A percentile compares a stretch with the other conserved stretches of the same genome.
Evolutionary conservation across 2,329 filamentous ascomycete species (phyloP).

Genomic region (Diaporthe sp.): DNA sequence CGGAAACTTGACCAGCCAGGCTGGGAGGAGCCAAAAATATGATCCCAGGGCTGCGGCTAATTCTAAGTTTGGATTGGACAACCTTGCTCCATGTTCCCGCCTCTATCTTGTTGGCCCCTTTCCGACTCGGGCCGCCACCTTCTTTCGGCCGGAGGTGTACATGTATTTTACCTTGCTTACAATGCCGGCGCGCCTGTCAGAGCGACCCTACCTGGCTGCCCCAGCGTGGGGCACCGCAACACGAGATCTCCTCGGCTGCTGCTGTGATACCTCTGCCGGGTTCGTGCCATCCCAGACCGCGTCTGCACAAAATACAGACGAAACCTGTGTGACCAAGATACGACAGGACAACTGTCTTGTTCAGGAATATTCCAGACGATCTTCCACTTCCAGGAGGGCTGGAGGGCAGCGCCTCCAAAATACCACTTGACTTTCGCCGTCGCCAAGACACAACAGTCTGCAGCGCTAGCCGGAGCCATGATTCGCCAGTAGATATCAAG

Average conservation of each 20-base stretch:
- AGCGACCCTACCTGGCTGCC: background rate
- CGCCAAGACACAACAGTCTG: conserved; percentile 25
- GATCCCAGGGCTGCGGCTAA: conserved; percentile 29
- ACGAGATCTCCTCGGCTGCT: conserved; percentile 25
- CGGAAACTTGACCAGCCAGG: background rate
- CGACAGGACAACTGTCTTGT: conserved; percentile 10
- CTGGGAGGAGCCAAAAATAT: conserved; percentile 13
- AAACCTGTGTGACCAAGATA: conserved; percentile 14
- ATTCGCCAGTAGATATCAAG: conserved; percentile 37
- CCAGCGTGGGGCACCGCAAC: conserved; percentile 17
- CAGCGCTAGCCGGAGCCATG: conserved; percentile 4
- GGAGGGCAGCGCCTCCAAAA: conserved; percentile 23
- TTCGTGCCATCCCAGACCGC: background rate
- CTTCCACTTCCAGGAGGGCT: background rate
- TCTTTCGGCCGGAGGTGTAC: conserved; percentile 15
- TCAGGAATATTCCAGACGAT: conserved; percentile 26
- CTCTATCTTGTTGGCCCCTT: conserved; percentile 6
- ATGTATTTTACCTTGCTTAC: conserved; percentile 6
- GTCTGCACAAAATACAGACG: conserved; percentile 7
- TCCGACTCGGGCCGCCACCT: conserved; percentile 33
- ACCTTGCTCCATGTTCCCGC: conserved; percentile 18
- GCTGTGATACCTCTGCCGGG: conserved; percentile 7
- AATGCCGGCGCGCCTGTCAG: conserved; percentile 13
- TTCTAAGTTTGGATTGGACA: conserved; percentile 34
- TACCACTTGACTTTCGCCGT: conserved; percentile 17